Evolutionary conservation across 768 basidiomycete species (phyloP), one percentile per base, ranked within the genome.

Genomic region (Hortiboletus campestris): DNA sequence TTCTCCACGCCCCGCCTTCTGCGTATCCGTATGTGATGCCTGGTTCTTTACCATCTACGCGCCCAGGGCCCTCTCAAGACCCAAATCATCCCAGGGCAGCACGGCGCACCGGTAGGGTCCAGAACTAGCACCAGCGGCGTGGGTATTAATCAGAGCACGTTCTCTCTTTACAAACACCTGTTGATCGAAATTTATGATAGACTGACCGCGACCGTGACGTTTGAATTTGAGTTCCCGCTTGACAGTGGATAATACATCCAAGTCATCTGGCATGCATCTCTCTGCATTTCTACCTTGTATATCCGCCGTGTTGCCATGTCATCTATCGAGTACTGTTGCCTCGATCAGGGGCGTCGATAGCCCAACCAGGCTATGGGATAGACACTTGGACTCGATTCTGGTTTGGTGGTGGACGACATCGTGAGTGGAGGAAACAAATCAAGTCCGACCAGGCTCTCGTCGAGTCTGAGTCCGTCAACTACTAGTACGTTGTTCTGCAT

Each of bases 1-100:
- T n/a, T 35, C 55, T 56, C 28, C 68, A 52, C 20, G 67, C 67
- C 19, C 65, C 65, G 13, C 43, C 47, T 31, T 65, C 60, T 35
- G 63, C 62, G 16, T 70, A 69, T 53, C 67, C 67, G 2, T 63
- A 68, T 38, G 46, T 58, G 17, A 69, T 69, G 67, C 67, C 67
- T 17, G 67, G 67, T 28, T 58, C 66, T 20, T 50, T 69, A 22
- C 55, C 61, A 19, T 34, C 58, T 39, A 13, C 16, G 13, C 43
- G 19, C n/a, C 5, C 22, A 25, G 53, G 46, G 32, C 34, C 36
- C 9, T 31, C 19, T 38, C 52, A 42, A 50, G 38, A 28, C 20
- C 22, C 49, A 12, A 34, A 6, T 38, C 7, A 19, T 35, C 12
- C 25, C 4, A 25, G 25, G 25, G 2, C 25, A 25, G 25, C 25